These are phyloP conservation scores for Cutaneotrichosporon mucoides DNA, from an alignment of 1,284 basidiomycete genomes.

Conservation along the genomic window DNA sequence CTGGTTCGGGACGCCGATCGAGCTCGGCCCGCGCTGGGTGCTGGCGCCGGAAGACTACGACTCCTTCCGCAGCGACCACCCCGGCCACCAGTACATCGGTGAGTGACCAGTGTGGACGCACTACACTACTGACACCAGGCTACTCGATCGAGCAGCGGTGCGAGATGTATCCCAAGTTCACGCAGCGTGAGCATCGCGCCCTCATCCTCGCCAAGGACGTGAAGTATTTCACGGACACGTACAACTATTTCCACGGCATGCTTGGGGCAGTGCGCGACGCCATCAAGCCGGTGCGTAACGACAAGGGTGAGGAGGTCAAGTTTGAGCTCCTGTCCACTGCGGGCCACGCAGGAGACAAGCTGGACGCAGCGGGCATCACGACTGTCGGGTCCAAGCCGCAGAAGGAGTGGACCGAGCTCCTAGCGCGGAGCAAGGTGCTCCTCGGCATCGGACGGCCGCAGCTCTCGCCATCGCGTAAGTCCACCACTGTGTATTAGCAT, in stretches of 20 bases:
- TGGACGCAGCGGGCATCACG: constrained; percentile 4
- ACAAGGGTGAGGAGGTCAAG: constrained; percentile 8
- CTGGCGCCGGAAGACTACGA: constrained; percentile 44
- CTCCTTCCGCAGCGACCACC: constrained; percentile 5
- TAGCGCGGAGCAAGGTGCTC: constrained; percentile 15
- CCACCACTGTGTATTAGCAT: neutral
- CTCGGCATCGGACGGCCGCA: constrained; percentile 13
- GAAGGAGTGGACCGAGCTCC: constrained; percentile 7
- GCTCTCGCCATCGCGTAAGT: constrained; percentile 16
- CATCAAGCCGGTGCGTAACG: constrained; percentile 1
- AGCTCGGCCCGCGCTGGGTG: constrained; percentile 41
- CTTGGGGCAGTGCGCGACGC: constrained; percentile 8
- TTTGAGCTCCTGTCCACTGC: constrained; percentile 32
- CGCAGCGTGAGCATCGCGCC: constrained; percentile 36
- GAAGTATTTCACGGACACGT: constrained; percentile 32
- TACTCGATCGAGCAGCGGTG: constrained; percentile 48
- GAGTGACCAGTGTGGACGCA: constrained; percentile 5
- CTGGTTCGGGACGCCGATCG: constrained; percentile 31
- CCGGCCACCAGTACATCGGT: constrained; percentile 42
- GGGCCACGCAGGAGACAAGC: constrained; percentile 12
- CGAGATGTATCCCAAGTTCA: neutral
- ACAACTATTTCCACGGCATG: constrained; percentile 3
- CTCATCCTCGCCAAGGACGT: constrained; percentile 45
- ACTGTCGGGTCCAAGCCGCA: constrained; percentile 10
- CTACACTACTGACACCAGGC: constrained; percentile 19